Evolutionary conservation across 2,329 filamentous ascomycete species (phyloP).

Genomic region (Phaeophleospora eucalypticola): DNA sequence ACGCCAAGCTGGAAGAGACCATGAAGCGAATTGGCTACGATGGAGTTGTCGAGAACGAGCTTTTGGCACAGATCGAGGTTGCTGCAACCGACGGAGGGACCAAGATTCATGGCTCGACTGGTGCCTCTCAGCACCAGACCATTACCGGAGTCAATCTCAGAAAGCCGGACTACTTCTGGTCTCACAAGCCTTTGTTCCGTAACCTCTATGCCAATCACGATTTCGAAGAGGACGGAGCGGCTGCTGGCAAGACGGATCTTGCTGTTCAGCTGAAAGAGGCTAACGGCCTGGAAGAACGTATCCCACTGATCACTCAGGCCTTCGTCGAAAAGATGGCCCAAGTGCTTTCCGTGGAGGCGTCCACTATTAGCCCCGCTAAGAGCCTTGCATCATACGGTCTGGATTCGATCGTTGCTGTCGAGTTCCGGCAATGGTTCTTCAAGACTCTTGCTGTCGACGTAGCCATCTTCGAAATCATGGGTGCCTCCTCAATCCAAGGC

Average conservation of each 20-base stretch:
- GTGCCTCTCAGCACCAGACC: neutral
- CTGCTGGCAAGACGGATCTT: too few relatives aligned
- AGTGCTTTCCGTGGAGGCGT: neutral
- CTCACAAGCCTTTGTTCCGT: too few relatives aligned
- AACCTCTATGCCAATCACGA: too few relatives aligned
- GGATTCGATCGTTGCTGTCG: constrained; percentile 11
- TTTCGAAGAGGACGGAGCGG: too few relatives aligned
- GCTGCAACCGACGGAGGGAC: neutral
- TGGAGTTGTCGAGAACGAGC: neutral
- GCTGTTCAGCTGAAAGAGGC: too few relatives aligned
- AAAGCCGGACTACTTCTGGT: too few relatives aligned
- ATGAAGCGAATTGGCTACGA: neutral
- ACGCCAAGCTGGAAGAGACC: neutral
- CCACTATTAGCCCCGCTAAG: neutral
- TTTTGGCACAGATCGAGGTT: neutral
- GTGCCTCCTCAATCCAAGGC: too few relatives aligned
- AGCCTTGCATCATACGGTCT: constrained; percentile 6
- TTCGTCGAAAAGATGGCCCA: neutral
- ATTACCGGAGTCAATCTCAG: neutral
- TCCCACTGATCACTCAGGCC: neutral
- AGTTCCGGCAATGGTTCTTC: constrained; percentile 10
- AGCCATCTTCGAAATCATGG: neutral
- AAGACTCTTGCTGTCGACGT: neutral
- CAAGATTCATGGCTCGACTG: too few relatives aligned
- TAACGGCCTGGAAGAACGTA: too few relatives aligned